A percentile compares a stretch with the other conserved stretches of the same genome.
Evolutionary conservation across 148 eudicot species (phyloP).

Genomic region (Cornus florida): DNA sequence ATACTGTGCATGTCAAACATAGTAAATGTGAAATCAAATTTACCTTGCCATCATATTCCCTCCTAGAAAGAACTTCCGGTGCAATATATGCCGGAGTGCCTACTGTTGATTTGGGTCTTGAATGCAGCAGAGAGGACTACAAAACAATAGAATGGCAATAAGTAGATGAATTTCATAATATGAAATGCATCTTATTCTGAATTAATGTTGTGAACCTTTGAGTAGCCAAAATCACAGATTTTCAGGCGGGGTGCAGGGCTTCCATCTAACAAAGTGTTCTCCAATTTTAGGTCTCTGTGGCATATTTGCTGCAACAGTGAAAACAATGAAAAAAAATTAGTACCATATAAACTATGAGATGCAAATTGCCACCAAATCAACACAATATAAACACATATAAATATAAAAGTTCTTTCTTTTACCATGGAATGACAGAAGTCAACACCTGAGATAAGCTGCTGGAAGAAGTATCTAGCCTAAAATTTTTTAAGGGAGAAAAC

Average conservation of each 20-base stretch:
- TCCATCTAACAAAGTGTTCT: constrained; percentile 80
- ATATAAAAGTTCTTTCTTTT: constrained; percentile 6
- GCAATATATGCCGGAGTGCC: constrained; percentile 93
- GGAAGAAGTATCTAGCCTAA: constrained; percentile 87
- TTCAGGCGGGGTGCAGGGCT: constrained; percentile 83
- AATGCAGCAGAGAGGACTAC: constrained; percentile 82
- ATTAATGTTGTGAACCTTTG: constrained; percentile 46
- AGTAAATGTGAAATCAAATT: not conserved
- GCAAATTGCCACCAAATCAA: not conserved
- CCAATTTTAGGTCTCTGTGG: constrained; percentile 77
- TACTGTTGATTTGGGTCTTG: constrained; percentile 84
- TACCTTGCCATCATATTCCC: constrained; percentile 90
- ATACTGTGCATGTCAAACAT: not conserved
- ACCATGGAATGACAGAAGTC: constrained; percentile 77
- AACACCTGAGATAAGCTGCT: constrained; percentile 85
- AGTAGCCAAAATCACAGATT: constrained; percentile 88
- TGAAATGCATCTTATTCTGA: not conserved
- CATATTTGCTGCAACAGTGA: constrained; percentile 68
- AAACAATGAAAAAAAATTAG: not conserved
- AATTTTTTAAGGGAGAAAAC: constrained; percentile 9
- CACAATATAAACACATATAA: not conserved
- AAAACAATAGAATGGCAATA: not conserved
- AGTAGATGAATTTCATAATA: not conserved
- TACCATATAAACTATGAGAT: not conserved
- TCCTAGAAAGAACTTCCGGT: constrained; percentile 77